Conservation (phyloP, 2,329 filamentous ascomycete genomes). For the Apiospora aurea region DNA sequence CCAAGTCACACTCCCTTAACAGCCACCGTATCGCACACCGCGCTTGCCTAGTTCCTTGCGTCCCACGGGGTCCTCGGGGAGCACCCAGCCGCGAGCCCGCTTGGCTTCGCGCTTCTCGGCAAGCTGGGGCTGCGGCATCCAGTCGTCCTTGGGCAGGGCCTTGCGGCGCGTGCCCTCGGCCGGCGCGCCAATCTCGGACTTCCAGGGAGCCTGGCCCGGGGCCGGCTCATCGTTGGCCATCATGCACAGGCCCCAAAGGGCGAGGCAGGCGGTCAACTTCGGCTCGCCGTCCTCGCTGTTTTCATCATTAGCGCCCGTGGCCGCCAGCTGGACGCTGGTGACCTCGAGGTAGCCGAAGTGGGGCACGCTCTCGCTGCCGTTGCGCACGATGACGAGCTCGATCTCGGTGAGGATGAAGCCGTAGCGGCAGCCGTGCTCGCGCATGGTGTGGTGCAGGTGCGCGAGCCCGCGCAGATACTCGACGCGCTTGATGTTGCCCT, state of each 20-base stretch:
- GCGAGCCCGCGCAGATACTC: constrained; percentile 88
- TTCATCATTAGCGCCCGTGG: constrained; percentile 42
- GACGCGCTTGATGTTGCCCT: constrained; percentile 83
- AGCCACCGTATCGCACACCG: constrained; percentile 63
- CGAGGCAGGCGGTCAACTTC: constrained; percentile 73
- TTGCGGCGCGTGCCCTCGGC: constrained; percentile 76
- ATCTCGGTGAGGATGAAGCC: constrained; percentile 98
- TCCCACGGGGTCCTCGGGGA: constrained; percentile 76
- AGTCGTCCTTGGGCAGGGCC: constrained; percentile 71
- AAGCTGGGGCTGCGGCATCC: constrained; percentile 77
- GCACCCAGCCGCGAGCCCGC: constrained; percentile 75
- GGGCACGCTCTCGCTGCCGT: constrained; percentile 73
- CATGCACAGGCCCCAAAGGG: constrained; percentile 81
- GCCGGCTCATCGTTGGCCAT: constrained; percentile 68
- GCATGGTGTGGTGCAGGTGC: constrained; percentile 89
- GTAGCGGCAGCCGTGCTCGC: constrained; percentile 90
- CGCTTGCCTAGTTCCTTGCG: constrained; percentile 75
- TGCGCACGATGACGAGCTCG: constrained; percentile 88
- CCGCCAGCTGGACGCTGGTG: constrained; percentile 64
- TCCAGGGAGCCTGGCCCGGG: constrained; percentile 68
- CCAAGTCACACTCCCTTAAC: constrained; percentile 36
- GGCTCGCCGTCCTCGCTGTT: constrained; percentile 43
- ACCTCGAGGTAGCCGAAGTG: constrained; percentile 92
- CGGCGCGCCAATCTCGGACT: constrained; percentile 75
- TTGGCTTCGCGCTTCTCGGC: constrained; percentile 81